phyloP scores from a whole-genome alignment of 2,329 filamentous ascomycete genomes.

The Apiospora hydei region DNA sequence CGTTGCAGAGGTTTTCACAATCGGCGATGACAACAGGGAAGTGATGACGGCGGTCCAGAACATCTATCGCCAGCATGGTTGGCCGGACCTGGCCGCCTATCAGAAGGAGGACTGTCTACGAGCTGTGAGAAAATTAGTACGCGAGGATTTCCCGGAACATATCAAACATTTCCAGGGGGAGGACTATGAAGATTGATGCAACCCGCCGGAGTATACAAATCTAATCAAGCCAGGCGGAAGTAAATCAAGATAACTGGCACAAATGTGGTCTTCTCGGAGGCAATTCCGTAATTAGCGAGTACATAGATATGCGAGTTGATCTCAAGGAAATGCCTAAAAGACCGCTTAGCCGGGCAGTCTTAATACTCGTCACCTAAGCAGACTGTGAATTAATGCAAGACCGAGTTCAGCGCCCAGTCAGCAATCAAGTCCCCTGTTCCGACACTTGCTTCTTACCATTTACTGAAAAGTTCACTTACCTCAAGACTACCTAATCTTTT shows the following conservation, averaged over 20 bases:
- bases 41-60: not conserved
- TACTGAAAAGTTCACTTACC: too few species aligned
- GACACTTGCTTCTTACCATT: too few species aligned
- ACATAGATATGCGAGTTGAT: too few species aligned
- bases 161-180: not conserved
- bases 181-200: not conserved
- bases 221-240: not conserved
- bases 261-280: not conserved
- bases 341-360: too few species aligned
- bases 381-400: too few species aligned
- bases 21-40: not conserved
- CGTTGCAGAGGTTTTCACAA: not conserved
- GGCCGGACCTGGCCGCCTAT: not conserved
- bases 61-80: constrained; percentile 7
- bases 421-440: too few species aligned
- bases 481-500: too few species aligned
- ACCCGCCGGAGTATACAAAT: not conserved
- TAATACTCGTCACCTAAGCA: too few species aligned
- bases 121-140: not conserved
- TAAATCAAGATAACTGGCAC: not conserved
- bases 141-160: not conserved
- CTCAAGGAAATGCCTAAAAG: too few species aligned
- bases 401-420: too few species aligned
- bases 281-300: too few species aligned
- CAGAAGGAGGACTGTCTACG: not conserved